These are phyloP conservation scores for Leucoagaricus sp. DNA, from an alignment of 1,284 basidiomycete genomes.

Conservation along the genomic window DNA sequence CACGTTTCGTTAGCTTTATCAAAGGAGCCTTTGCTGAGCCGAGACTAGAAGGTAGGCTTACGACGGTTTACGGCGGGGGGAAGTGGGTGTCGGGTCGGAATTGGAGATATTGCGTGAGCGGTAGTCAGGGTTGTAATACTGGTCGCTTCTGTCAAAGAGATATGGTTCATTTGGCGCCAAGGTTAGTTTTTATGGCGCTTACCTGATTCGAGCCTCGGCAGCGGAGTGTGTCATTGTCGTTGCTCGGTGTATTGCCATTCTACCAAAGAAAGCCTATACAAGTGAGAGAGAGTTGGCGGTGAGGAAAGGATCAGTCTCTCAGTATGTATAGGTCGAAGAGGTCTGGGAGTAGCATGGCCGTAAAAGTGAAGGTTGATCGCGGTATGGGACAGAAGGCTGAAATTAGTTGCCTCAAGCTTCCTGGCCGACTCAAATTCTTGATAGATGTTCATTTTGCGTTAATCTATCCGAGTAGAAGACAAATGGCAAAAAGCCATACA, in stretches of 20 bases:
- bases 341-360: background rate
- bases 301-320: background rate
- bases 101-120: too few relatives aligned
- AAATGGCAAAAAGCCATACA: conserved; percentile 6
- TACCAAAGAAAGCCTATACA: background rate
- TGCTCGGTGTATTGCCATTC: conserved; percentile 9
- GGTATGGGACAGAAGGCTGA: background rate
- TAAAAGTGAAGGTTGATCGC: too few relatives aligned
- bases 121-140: too few relatives aligned
- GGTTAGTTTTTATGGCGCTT: background rate
- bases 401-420: conserved; percentile 2
- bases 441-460: background rate
- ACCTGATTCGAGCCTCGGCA: conserved; percentile 8
- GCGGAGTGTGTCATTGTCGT: conserved; percentile 2
- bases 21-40: too few relatives aligned
- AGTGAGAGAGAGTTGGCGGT: too few relatives aligned
- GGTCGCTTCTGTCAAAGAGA: too few relatives aligned
- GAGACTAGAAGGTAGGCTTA: too few relatives aligned
- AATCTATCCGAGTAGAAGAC: background rate
- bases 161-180: too few relatives aligned
- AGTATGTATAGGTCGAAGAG: background rate
- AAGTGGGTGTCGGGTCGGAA: too few relatives aligned
- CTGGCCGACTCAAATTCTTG: background rate
- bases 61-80: too few relatives aligned
- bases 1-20: too few relatives aligned